Percentiles rank a stretch among this genome's conserved stretches.
Evolutionary conservation across 768 basidiomycete genomes (phyloP).

Genomic region (Pleurotus giganteus): DNA sequence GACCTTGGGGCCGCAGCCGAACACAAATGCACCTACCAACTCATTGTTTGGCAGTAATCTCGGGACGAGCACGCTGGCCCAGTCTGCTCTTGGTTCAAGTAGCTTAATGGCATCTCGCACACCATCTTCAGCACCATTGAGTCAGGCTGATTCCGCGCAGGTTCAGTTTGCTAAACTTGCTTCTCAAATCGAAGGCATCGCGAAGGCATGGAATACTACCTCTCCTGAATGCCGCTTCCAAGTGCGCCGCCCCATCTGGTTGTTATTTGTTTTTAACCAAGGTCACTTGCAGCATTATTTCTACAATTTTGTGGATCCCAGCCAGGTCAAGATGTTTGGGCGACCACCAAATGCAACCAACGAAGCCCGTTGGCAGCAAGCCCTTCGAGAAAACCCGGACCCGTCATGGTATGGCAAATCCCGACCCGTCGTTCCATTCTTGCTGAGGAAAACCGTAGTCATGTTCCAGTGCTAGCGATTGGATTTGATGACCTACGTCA

Average conservation of each 20-base stretch:
- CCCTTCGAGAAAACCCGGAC: slow-evolving; percentile 79
- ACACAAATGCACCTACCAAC: slow-evolving; percentile 16
- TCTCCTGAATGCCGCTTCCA: slow-evolving; percentile 79
- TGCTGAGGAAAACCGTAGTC: slow-evolving; percentile 34
- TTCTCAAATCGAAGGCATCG: slow-evolving; percentile 62
- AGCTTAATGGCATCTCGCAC: slow-evolving; percentile 37
- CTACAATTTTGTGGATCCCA: slow-evolving; percentile 80
- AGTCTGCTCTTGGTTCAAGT: slow-evolving; percentile 30
- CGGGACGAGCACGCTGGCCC: slow-evolving; percentile 21
- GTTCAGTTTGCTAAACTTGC: slow-evolving; percentile 51
- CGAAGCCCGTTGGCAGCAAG: slow-evolving; percentile 76
- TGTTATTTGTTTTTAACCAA: not conserved
- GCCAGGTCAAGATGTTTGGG: slow-evolving; percentile 60
- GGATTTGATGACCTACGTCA: slow-evolving; percentile 81
- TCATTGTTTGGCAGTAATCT: slow-evolving; percentile 9
- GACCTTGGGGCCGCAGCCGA: slow-evolving; percentile 20
- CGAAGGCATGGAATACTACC: slow-evolving; percentile 67
- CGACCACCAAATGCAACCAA: slow-evolving; percentile 72
- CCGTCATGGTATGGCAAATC: slow-evolving; percentile 57
- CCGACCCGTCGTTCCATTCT: not conserved
- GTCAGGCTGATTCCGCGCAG: slow-evolving; percentile 55
- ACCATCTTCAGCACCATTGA: slow-evolving; percentile 33
- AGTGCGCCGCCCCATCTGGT: slow-evolving; percentile 31
- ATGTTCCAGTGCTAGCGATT: slow-evolving; percentile 76
- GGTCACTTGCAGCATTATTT: slow-evolving; percentile 60